Evolutionary conservation across 75 land plant genomes (phyloP), one percentile per base, ranked within the genome.

Genomic region (Adiantum capillusveneris): DNA sequence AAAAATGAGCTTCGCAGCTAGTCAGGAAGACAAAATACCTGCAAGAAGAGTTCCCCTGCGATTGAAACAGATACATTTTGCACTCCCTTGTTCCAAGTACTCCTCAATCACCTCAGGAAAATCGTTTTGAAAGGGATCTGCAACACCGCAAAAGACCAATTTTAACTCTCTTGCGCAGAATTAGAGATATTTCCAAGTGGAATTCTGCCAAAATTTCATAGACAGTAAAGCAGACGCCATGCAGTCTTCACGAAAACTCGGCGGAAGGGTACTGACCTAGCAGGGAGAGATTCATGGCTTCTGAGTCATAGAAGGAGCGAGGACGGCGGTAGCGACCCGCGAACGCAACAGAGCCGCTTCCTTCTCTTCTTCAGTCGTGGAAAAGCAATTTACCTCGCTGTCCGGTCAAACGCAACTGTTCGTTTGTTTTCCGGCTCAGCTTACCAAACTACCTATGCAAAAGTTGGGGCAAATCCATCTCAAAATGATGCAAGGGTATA

Each of bases 71-170:
- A 92, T 85, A 62, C 95, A 88, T 55, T 83, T 88, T 64, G 87
- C 82, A 34, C 72, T 69, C 44, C 95, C 95, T 75, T 92, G 84
- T 60, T 92, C 90, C 64, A 92, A 64, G 60, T 74, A 92, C 74
- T 92, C 97, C 67, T 92, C 97, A 56, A 92, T 88, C 51, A 92
- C 95, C 54, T 92, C 97, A 0, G 97, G 97, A 64, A 88, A 88
- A 57, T 92, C 97, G 51, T 85, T 88, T 65, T 88, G 95, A 75
- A 80, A 81, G 13, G 87, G 97, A 64, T 88, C 95, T 88, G 70
- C 3, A 46, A 46, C 50, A 21, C 43, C 14, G 43, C 43, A 41
- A 41, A 41, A 41, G 12, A 9, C 14, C 9, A 41, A 41, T 9
- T 41, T 41, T 41, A 9, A 9, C 14, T 41, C 12, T 9, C 9